These are phyloP conservation scores for Mycogone perniciosa DNA, from an alignment of 2,329 filamentous ascomycete genomes.

Conservation along the genomic window DNA sequence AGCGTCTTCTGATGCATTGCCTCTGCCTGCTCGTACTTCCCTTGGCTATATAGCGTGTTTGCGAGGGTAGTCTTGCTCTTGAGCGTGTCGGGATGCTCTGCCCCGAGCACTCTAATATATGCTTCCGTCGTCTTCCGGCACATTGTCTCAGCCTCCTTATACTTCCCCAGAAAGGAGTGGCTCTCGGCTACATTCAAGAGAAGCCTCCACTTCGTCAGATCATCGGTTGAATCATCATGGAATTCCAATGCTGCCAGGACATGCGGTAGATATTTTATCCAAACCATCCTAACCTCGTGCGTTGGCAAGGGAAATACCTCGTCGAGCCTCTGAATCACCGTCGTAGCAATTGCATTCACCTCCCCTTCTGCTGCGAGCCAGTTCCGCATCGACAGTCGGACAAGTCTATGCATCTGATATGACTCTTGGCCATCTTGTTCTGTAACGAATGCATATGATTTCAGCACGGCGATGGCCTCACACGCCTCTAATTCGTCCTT, in stretches of 20 bases:
- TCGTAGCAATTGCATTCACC: neutral
- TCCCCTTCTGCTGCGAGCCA: neutral
- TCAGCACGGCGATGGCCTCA: constrained; percentile 8
- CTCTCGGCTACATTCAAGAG: neutral
- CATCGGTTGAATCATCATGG: neutral
- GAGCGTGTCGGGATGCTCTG: neutral
- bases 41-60: too few species aligned
- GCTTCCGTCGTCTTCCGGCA: neutral
- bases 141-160: neutral
- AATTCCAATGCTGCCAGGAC: neutral
- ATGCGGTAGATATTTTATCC: neutral
- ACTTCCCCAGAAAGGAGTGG: neutral
- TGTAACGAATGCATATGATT: neutral
- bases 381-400: neutral
- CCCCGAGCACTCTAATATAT: neutral
- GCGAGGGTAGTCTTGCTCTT: neutral
- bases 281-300: neutral
- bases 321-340: neutral
- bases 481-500: constrained; percentile 11
- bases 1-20: too few species aligned
- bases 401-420: neutral
- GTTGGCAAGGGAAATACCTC: neutral
- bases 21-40: too few species aligned
- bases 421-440: neutral
- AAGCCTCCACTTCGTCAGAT: neutral